Base-by-base conservation (phyloP, 2,329 filamentous ascomycete species). In the Colletotrichum incanum region DNA sequence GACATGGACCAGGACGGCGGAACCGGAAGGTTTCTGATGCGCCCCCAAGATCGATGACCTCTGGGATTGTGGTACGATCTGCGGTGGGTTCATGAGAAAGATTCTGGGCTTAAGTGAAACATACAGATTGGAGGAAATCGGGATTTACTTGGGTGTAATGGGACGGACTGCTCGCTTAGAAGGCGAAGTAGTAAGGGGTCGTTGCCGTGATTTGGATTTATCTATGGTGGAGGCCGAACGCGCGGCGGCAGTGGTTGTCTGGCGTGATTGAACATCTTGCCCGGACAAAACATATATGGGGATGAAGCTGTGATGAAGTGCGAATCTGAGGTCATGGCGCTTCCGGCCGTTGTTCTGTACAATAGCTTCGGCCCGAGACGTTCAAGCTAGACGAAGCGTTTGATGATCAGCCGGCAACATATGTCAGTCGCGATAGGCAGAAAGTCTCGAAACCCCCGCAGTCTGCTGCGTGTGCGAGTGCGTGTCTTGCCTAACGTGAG, bases 1-100 rank as follows among this genome's bases (percentile, higher is more conserved):
- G 18, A 34, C 61, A 64, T 54, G 65, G 59, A 69, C 47, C 54
- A 41, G 65, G 65, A 55, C 45, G 54, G 60, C 70, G 66, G 70
- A 64, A 60, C 28, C 65, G 54, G 65, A 56, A 28, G 41, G 70
- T 56, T 69, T 70, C 63, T 52, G 31, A 28, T 31, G 26, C 49
- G 12, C 49, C 60, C 39, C 49, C 12, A 34, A 34, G 37, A 26
- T 16, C 23, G 37, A 64, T 52, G 60, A 4, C 55, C 26, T 45
- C 58, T n/a, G 39, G 41, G 28, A 2, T 3, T 9, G 2, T 31
- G 23, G 34, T 55, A 55, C 26, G 37, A 55, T 55, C 41, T 12
- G 16, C 37, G 26, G 58, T 63, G 69, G 43, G 50, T 49, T 55
- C 47, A 34, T 39, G 16, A 34, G 62, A 55, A 31, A 43, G 37